Evolutionary conservation across 2,329 filamentous ascomycete genomes (phyloP), one percentile per base, ranked within the genome.

Genomic region (Neopestalotiopsis sp.): DNA sequence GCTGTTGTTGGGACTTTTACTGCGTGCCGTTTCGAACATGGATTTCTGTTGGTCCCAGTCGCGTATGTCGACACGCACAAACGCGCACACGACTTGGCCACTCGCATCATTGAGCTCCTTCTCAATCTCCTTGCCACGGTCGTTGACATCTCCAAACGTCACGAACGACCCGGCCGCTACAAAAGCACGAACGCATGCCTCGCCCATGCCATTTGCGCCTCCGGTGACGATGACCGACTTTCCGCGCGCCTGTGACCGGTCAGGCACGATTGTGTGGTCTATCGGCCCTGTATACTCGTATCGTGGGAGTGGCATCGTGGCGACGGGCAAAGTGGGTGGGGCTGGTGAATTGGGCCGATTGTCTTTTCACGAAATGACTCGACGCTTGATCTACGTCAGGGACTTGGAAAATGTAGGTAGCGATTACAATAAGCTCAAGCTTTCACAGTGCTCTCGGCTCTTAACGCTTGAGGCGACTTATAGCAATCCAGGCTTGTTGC

Each of bases 211-310:
- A 68, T 79, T 81, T 45, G 78, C 83, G 12, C 84, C 84, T n/a
- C 84, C 83, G 1, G 84, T 86, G 17, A 86, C 79, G 28, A 86
- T 78, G 30, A 84, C 82, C 0, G 81, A 83, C 71, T 85, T 86
- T 34, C 81, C 83, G 3, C 73, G 75, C 9, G 84, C 71, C 49
- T 79, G 76, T 56, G 73, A 75, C n/a, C 72, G 69, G 71, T 85
- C 81, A 10, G 79, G 78, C 9, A 73, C 71, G 3, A 77, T 66
- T 1, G 77, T 78, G 66, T 79, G 77, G 69, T 82, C 77, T 20
- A 81, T 71, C 6, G 79, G 79, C 65, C 78, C 79, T 6, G 72
- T 78, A 70, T 80, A 78, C 12, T 65, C 67, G 67, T 80, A 81
- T 14, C 67, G 68, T 20, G 71, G 71, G 14, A 76, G 63, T 65